These are phyloP conservation scores for Fusarium beomiforme DNA, from an alignment of 2,329 filamentous ascomycete species.

Conservation along the genomic window DNA sequence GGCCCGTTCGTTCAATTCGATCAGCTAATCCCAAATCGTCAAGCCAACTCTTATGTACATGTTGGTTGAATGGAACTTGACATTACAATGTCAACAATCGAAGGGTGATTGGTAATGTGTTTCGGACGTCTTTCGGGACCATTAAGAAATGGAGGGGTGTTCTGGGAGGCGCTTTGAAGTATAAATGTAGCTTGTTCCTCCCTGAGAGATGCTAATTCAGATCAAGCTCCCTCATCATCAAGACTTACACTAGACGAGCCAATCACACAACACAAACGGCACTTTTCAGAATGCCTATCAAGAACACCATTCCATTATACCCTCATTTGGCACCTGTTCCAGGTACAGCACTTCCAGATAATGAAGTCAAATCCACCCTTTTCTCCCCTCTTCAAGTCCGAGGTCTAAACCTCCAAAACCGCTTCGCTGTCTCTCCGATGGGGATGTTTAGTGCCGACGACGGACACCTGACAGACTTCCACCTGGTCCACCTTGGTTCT, in stretches of 20 bases:
- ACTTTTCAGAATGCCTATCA: background rate
- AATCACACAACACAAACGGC: too few species aligned
- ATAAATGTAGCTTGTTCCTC: background rate
- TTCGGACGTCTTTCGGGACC: accelerated
- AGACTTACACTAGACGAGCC: too few species aligned
- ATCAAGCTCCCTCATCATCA: background rate
- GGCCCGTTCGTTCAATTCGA: background rate
- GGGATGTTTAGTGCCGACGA: background rate
- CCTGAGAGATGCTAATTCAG: accelerated
- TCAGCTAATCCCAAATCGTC: background rate
- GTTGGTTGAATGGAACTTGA: too few species aligned
- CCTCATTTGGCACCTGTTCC: accelerated
- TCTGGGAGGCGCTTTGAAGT: accelerated
- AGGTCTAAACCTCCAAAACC: background rate
- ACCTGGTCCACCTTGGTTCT: background rate
- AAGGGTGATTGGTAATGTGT: background rate
- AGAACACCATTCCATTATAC: accelerated
- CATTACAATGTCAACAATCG: background rate
- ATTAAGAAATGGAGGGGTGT: accelerated
- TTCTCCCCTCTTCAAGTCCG: background rate
- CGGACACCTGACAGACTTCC: background rate
- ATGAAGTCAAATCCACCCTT: background rate
- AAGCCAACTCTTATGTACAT: background rate
- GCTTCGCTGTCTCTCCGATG: background rate
- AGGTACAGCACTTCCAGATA: accelerated